Evolutionary conservation across 2,329 filamentous ascomycete genomes (phyloP).

Genomic region (Ceratocystis cacaofunesta): DNA sequence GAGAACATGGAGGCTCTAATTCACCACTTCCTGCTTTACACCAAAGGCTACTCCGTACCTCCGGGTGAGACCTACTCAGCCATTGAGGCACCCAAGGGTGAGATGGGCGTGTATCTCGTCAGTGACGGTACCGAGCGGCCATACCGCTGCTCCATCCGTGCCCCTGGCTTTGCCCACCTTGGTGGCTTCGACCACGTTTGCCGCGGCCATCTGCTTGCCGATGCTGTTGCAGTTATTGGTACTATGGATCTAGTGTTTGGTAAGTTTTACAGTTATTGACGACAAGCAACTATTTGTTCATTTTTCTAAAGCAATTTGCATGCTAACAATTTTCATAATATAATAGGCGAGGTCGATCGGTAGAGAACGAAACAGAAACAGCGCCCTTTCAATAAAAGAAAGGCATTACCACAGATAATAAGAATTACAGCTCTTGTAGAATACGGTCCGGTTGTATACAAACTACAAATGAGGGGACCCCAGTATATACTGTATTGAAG

Average conservation of each 20-base stretch:
- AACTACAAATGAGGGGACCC: slow-evolving; percentile 18
- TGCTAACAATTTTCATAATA: not conserved
- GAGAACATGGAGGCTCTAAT: slow-evolving; percentile 99
- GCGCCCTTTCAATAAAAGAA: slow-evolving; percentile 14
- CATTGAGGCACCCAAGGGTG: slow-evolving; percentile 98
- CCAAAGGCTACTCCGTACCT: slow-evolving; percentile 93
- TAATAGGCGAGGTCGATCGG: slow-evolving; percentile 45
- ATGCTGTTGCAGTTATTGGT: slow-evolving; percentile 90
- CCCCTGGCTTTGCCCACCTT: slow-evolving; percentile 91
- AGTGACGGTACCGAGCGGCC: slow-evolving; percentile 92
- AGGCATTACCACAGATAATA: slow-evolving; percentile 17
- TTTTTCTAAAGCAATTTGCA: slow-evolving; percentile 23
- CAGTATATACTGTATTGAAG: slow-evolving; percentile 21
- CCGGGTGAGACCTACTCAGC: slow-evolving; percentile 96
- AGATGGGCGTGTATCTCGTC: slow-evolving; percentile 96
- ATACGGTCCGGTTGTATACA: slow-evolving; percentile 19
- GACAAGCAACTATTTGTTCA: too few relatives aligned
- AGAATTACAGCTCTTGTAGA: slow-evolving; percentile 10
- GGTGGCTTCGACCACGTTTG: slow-evolving; percentile 86
- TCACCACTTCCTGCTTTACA: slow-evolving; percentile 97
- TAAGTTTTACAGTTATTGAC: slow-evolving; percentile 28
- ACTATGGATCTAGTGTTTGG: slow-evolving; percentile 85
- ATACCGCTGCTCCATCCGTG: slow-evolving; percentile 94
- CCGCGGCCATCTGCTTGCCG: slow-evolving; percentile 83
- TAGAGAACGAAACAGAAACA: slow-evolving; percentile 25